Percentiles rank a stretch among this genome's conserved stretches.
Conservation (phyloP, 2,329 filamentous ascomycete genomes). For the Claviceps maximensis region DNA sequence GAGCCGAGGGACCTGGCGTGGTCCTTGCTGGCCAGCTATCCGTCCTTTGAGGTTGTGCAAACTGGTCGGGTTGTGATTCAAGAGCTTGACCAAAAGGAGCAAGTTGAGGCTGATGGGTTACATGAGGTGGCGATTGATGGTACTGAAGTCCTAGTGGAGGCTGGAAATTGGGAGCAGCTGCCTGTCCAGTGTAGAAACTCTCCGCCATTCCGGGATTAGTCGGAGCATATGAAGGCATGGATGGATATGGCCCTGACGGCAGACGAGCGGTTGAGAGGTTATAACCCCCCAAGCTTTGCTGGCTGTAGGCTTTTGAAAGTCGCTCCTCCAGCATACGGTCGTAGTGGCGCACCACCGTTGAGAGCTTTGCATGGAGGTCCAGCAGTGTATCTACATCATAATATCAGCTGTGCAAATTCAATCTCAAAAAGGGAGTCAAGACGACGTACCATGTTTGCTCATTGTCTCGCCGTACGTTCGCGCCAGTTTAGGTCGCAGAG, state of each 20-base stretch:
- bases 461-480: slow-evolving; percentile 96
- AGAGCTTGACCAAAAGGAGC: slow-evolving; percentile 28
- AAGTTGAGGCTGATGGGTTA: slow-evolving; percentile 29
- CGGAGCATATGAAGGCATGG: slow-evolving; percentile 43
- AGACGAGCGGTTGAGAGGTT: slow-evolving; percentile 38
- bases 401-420: background rate
- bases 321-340: slow-evolving; percentile 96
- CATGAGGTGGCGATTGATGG: slow-evolving; percentile 15
- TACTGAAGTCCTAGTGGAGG: slow-evolving; percentile 9
- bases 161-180: slow-evolving; percentile 25
- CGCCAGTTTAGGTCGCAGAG: slow-evolving; percentile 81
- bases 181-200: slow-evolving; percentile 67
- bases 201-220: slow-evolving; percentile 47
- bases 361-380: slow-evolving; percentile 87
- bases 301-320: slow-evolving; percentile 80
- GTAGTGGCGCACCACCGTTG: slow-evolving; percentile 93
- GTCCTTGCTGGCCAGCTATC: slow-evolving; percentile 37
- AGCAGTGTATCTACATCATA: slow-evolving; percentile 69
- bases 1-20: slow-evolving; percentile 25
- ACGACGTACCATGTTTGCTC: slow-evolving; percentile 82
- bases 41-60: slow-evolving; percentile 31
- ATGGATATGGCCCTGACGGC: slow-evolving; percentile 55
- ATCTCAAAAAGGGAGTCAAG: background rate
- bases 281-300: slow-evolving; percentile 59
- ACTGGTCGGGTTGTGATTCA: slow-evolving; percentile 28